A percentile compares a stretch with the other conserved stretches of the same genome.
phyloP scores from a whole-genome alignment of 345 rosid genomes.

The Draba incana region DNA sequence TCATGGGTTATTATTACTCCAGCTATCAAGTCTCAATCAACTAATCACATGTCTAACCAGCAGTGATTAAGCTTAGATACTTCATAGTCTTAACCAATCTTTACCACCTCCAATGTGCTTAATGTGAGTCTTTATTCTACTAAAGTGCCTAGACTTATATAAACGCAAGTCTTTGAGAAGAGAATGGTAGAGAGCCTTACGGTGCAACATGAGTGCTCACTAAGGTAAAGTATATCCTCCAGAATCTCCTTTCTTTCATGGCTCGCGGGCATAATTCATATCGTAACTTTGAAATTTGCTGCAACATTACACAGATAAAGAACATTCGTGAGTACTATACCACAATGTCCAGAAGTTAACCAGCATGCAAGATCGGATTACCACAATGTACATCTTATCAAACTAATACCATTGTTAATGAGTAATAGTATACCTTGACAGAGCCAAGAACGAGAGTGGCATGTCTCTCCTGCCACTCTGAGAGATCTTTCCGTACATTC shows the following conservation, averaged over 20 bases:
- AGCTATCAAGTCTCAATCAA: constrained; percentile 23
- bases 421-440: constrained; percentile 62
- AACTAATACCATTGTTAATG: neutral
- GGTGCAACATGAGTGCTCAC: constrained; percentile 89
- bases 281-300: constrained; percentile 83
- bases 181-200: constrained; percentile 51
- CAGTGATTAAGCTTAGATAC: neutral
- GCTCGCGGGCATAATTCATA: constrained; percentile 89
- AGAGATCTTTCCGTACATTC: constrained; percentile 87
- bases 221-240: constrained; percentile 92
- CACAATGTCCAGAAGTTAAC: neutral
- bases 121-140: constrained; percentile 3
- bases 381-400: too few relatives aligned
- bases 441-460: constrained; percentile 89
- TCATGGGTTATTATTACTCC: constrained; percentile 1
- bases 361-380: neutral
- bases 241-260: constrained; percentile 91
- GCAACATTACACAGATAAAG: constrained; percentile 31
- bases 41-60: constrained; percentile 12
- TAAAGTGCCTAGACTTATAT: constrained; percentile 4
- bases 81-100: constrained; percentile 13
- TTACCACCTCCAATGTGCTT: constrained; percentile 5
- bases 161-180: neutral
- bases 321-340: too few relatives aligned
- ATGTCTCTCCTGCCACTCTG: constrained; percentile 95